Evolutionary conservation across 306 rosid genomes (phyloP).

Genomic region (Pterocarpus santalinus): DNA sequence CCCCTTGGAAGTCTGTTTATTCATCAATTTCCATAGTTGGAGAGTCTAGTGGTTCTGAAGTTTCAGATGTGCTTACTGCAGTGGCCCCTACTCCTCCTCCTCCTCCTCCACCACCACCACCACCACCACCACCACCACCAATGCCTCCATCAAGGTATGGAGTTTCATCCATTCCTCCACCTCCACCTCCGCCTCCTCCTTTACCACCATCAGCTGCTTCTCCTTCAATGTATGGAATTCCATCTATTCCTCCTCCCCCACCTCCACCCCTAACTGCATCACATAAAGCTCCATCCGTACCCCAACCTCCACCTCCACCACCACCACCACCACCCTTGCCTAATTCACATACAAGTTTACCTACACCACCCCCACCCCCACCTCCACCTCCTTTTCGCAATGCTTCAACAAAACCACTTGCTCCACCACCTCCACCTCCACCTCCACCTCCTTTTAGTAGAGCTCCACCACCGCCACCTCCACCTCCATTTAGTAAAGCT

Average conservation of each 20-base stretch:
- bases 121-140: constrained; percentile 48
- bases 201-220: constrained; percentile 23
- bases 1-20: constrained; percentile 42
- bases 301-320: constrained; percentile 34
- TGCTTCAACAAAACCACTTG: constrained; percentile 48
- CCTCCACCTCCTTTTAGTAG: constrained; percentile 56
- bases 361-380: constrained; percentile 15
- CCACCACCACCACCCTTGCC: constrained; percentile 50
- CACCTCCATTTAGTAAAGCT: constrained; percentile 36
- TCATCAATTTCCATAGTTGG: constrained; percentile 44
- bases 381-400: constrained; percentile 40
- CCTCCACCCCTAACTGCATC: constrained; percentile 31
- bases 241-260: constrained; percentile 2
- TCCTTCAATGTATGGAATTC: not conserved
- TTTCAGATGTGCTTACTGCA: constrained; percentile 29
- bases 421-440: constrained; percentile 51
- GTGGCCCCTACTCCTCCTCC: constrained; percentile 33
- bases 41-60: constrained; percentile 33
- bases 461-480: constrained; percentile 46
- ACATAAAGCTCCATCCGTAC: constrained; percentile 38
- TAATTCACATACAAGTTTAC: not conserved
- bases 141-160: constrained; percentile 26
- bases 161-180: constrained; percentile 37
- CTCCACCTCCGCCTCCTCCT: constrained; percentile 29
- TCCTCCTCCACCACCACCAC: not conserved